These are phyloP conservation scores for Nepenthes gracilis DNA, from an alignment of 148 eudicot species.

Conservation along the genomic window DNA sequence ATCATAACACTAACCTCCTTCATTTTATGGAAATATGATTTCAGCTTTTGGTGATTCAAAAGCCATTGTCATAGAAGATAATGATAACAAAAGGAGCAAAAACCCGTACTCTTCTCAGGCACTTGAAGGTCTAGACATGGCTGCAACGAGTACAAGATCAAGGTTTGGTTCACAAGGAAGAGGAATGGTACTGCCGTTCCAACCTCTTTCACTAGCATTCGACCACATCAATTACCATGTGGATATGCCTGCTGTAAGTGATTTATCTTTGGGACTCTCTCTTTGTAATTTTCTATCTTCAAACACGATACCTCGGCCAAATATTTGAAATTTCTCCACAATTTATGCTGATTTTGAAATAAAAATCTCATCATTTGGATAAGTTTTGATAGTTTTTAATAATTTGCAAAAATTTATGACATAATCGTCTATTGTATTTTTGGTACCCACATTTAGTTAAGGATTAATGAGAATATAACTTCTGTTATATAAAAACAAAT, in stretches of 20 bases:
- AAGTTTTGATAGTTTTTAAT: too few species aligned
- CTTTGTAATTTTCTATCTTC: not conserved
- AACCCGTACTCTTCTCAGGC: conserved; percentile 5
- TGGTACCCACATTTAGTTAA: too few species aligned
- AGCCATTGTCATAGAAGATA: conserved; percentile 22
- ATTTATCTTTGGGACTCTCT: not conserved
- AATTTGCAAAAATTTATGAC: too few species aligned
- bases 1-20: not conserved
- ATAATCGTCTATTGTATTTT: too few species aligned
- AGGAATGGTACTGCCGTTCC: conserved; percentile 60
- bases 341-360: too few species aligned
- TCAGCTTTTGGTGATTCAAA: conserved; percentile 53
- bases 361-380: too few species aligned
- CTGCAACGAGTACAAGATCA: conserved; percentile 10
- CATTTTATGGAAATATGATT: conserved; percentile 2
- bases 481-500: too few species aligned
- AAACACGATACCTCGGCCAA: too few species aligned
- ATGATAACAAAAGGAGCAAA: conserved; percentile 15
- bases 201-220: conserved; percentile 55
- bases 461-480: too few species aligned
- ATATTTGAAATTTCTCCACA: not conserved
- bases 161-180: conserved; percentile 12
- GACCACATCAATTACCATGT: conserved; percentile 49
- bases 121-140: conserved; percentile 12
- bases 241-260: conserved; percentile 59